Evolutionary conservation across 805 yeast species (phyloP), one percentile per base, ranked within the genome.

Genomic region (Yamadazyma sp.): DNA sequence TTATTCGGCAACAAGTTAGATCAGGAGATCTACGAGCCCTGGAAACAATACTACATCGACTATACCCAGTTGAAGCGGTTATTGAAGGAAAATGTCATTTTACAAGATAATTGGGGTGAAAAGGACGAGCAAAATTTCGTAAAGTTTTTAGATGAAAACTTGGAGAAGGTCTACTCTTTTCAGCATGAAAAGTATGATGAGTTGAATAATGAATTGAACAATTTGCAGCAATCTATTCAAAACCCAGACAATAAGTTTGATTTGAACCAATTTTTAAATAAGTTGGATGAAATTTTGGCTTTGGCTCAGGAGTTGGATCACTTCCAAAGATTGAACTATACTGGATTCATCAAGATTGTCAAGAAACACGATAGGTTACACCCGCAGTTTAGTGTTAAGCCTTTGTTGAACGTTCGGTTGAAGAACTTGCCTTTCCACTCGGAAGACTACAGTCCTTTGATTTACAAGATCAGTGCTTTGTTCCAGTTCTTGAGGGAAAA

Each of bases 351-450:
- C 52, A 93, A 93, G 59, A 87, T 93, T 50, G 97, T 90, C 47
- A 90, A 91, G 67, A 91, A 91, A 64, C 99, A 93, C 57, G 98
- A 93, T 64, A 78, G 96, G 37, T 61, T 91, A 47, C 97, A 90
- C 62, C 76, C 89, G 21, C 73, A 78, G 47, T 93, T 84, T 61
- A 83, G 93, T n/a, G 97, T 91, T 16, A 83, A 80, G 58, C 95
- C 98, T 0, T 66, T 93, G 50, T 69, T 93, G 51, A 86, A 87
- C 48, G 96, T 91, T 19, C 75, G 99, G 52, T 72, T 93, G 62
- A 83, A 82, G 55, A 82, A 81, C 34, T 71, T 91, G 52, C 98
- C 98, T 2, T 84, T 90, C 73, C 93, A 91, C 61, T 78, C 89
- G 13, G 99, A 91, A 66, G 97, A 91, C 65, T 88, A 91, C 62